Conservation (phyloP, 1,284 basidiomycete species). For the Fomitopsis betulina region DNA sequence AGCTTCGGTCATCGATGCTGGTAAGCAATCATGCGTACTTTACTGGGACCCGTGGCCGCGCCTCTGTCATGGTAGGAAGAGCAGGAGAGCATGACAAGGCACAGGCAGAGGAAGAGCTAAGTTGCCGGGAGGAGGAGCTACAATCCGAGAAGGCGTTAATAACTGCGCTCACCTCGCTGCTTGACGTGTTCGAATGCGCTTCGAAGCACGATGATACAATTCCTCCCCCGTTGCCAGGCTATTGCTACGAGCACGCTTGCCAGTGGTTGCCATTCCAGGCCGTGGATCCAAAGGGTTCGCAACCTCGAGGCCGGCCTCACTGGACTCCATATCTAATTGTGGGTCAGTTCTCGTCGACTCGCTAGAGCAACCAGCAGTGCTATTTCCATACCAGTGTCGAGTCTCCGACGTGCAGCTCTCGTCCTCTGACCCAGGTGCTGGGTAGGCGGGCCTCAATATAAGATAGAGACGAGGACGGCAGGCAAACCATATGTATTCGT, state of each 20-base stretch:
- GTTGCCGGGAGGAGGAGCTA: too few species aligned
- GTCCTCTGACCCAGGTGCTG: not conserved
- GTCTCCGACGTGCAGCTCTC: not conserved
- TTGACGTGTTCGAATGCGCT: not conserved
- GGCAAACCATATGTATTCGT: not conserved
- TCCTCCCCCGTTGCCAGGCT: not conserved
- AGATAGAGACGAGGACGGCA: not conserved
- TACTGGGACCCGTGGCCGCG: too few species aligned
- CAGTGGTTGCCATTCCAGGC: not conserved
- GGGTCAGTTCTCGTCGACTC: not conserved
- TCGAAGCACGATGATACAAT: not conserved
- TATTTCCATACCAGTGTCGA: not conserved
- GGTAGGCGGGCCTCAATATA: too few species aligned
- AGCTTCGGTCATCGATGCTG: too few species aligned
- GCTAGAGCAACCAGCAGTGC: not conserved
- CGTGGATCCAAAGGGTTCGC: not conserved
- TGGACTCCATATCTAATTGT: not conserved
- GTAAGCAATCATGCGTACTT: too few species aligned
- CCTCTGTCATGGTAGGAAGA: too few species aligned
- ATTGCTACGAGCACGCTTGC: not conserved
- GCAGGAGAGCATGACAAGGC: too few species aligned
- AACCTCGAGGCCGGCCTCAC: not conserved
- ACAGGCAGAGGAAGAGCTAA: too few species aligned
- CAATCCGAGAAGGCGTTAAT: not conserved
- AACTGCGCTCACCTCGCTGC: not conserved